Conservation (phyloP, 306 rosid species). For the Carpinus viminea region DNA sequence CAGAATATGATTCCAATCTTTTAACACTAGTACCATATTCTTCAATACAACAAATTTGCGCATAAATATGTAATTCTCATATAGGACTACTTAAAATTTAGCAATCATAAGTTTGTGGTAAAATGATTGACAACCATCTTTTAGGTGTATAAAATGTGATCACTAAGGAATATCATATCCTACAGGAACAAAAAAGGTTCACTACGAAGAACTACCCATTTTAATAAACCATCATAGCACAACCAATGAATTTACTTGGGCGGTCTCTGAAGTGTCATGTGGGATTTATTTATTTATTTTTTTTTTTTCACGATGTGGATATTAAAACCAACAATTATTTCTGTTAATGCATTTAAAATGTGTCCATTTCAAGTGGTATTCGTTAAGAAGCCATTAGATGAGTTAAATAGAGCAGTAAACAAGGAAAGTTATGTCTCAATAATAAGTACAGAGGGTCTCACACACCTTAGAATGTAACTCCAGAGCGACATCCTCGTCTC, state of each 20-base stretch:
- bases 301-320: neutral
- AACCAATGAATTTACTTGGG: neutral
- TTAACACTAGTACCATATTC: neutral
- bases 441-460: neutral
- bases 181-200: neutral
- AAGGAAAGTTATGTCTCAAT: neutral
- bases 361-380: neutral
- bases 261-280: neutral
- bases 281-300: neutral
- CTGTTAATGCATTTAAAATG: neutral
- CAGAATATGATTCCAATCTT: neutral
- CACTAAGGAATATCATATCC: neutral
- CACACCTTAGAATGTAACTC: conserved; percentile 65
- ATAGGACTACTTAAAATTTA: neutral
- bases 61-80: conserved; percentile 14
- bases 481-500: conserved; percentile 75
- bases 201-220: too few species aligned
- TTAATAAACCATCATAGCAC: neutral
- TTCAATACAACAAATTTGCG: conserved; percentile 1
- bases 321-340: neutral
- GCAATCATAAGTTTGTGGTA: neutral
- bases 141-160: neutral
- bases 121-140: neutral
- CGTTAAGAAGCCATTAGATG: neutral
- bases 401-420: neutral